Evolutionary conservation across 2,329 filamentous ascomycete genomes (phyloP), one percentile per base, ranked within the genome.

Genomic region (Calonectria pauciramosa): DNA sequence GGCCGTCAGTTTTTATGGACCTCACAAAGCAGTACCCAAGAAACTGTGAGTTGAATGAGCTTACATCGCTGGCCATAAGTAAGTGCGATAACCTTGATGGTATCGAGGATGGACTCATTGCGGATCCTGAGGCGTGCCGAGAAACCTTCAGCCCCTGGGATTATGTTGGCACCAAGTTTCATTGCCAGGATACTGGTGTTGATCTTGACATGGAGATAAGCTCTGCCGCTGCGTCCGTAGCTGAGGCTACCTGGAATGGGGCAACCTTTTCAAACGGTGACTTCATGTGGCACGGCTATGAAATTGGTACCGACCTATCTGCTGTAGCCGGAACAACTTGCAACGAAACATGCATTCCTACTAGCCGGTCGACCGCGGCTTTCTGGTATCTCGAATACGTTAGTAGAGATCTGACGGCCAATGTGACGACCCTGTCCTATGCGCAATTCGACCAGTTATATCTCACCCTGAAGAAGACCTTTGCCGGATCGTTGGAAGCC

Each of bases 1-100:
- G 72, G 75, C 72, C 75, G 5, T 36, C 23, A 14, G 49, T 75
- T 26, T 56, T 73, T 16, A 75, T 75, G 74, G 51, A 65, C 11
- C 38, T 60, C n/a, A 73, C 63, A 9, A 36, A 74, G 26, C 67
- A 75, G 9, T 74, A 70, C 10, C 74, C 74, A 9, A 34, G 28
- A 9, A 34, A 51, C 28, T 75, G 71, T 9, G 74, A 75, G 26
- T 52, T 75, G 6, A 56, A 68, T 18, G 51, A 34, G 28, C 41
- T 75, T 10, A 30, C 44, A 3, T 13, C 30, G 1, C 16, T n/a
- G 28, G 63, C 63, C 4, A 41, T 66, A 3, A 28, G 47, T 3
- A 26, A 47, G 18, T 66, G 63, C 14, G 63, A 66, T 23, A 41
- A 14, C 13, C 63, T 66, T 32, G 63, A 66, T 26, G 63, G 63